Evolutionary conservation across 345 rosid genomes (phyloP).

Genomic region (Streptanthus diversifolius): DNA sequence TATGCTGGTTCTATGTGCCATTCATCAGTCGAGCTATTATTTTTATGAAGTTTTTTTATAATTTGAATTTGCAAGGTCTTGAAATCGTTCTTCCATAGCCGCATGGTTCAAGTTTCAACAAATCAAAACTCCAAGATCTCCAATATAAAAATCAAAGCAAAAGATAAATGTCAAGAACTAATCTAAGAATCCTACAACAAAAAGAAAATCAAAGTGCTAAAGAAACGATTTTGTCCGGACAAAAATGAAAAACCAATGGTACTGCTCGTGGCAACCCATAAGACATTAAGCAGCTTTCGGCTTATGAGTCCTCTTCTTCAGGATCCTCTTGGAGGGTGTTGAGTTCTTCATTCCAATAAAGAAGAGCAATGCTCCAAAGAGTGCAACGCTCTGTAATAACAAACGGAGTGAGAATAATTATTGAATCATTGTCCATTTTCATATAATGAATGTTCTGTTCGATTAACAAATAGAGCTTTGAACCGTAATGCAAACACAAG

Average conservation of each 20-base stretch:
- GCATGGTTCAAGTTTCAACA: conserved; percentile 4
- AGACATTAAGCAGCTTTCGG: conserved; percentile 46
- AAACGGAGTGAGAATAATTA: background rate
- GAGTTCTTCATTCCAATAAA: conserved; percentile 85
- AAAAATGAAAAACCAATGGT: background rate
- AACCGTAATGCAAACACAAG: background rate
- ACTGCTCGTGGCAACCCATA: background rate
- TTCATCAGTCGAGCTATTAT: background rate
- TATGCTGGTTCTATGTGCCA: background rate
- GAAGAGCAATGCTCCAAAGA: conserved; percentile 83
- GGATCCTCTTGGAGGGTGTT: conserved; percentile 42
- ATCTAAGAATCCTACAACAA: conserved; percentile 21
- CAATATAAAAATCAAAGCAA: background rate
- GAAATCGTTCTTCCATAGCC: background rate
- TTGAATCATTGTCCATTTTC: background rate
- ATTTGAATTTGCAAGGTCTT: background rate
- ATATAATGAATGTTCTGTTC: background rate
- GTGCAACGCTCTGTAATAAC: conserved; percentile 61
- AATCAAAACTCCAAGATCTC: conserved; percentile 20
- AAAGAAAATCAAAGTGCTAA: background rate
- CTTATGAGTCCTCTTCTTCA: conserved; percentile 61
- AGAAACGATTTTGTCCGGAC: background rate
- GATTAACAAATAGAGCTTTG: background rate
- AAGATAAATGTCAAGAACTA: conserved; percentile 10
- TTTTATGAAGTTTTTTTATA: background rate